Base-by-base conservation (phyloP, 2,329 filamentous ascomycete species). In the Claviceps pazoutovae region DNA sequence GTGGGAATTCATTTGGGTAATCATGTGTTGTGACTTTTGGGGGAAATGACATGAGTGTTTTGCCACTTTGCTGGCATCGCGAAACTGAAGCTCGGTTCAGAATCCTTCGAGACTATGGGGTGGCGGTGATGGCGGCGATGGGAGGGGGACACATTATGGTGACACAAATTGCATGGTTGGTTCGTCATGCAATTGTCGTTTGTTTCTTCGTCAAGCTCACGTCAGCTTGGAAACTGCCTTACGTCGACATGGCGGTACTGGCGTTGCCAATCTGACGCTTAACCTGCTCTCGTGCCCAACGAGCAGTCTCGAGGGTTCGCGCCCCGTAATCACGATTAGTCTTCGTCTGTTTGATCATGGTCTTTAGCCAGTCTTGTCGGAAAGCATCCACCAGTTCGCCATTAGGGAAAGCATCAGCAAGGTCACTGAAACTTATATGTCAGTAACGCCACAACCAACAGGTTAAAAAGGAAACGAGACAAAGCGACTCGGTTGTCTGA, bases 241-340 rank as follows among this genome's bases (percentile, higher is more conserved):
- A 71, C 51, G 30, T 34, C 30, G 71, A 66, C 74, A 80, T 79
- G 60, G 76, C 71, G 51, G 60, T 55, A 66, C 71, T 60, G 64
- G 66, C 48, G 57, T 78, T 78, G 53, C 78, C 76, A 50, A 83
- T 71, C 70, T 98, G 93, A 61, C 88, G 86, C 78, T 96, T 97
- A 67, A 97, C 90, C 68, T 96, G 89, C 71, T 97, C 93, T 55
- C 91, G 85, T 56, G 93, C 90, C 93, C 93, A 98, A 61, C 91
- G 86, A 64, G 93, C 93, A 46, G 93, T 97, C 58, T 96, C 88
- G 58, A 93, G 84, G 3, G 93, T 98, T 56, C 90, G 86, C 30
- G 79, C 64, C 60, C 83, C 78, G 73, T 87, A 96, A 46, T 97
- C 90, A 60, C 87, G 84, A 74, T 93, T 96, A 54, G 81, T 79